Evolutionary conservation across 768 basidiomycete species (phyloP).

Genomic region (Pleurotus cornucopiae): DNA sequence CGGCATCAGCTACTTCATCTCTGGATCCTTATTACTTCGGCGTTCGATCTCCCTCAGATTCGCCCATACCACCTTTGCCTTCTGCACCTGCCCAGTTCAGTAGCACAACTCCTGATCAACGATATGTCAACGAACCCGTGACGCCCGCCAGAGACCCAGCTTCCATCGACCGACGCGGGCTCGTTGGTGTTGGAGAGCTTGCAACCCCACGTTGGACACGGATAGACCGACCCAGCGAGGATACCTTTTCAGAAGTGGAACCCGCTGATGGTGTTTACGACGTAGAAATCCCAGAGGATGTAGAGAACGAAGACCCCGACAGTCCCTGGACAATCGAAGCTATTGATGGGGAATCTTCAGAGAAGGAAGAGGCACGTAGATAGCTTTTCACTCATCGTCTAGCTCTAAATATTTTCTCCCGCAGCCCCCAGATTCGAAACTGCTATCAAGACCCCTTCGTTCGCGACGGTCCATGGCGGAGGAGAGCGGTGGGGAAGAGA

Average conservation of each 20-base stretch:
- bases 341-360: constrained; percentile 73
- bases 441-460: constrained; percentile 48
- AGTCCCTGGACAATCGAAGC: constrained; percentile 91
- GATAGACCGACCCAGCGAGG: constrained; percentile 36
- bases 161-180: constrained; percentile 76
- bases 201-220: constrained; percentile 92
- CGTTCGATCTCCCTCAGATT: constrained; percentile 61
- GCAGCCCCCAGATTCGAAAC: constrained; percentile 41
- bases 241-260: constrained; percentile 20
- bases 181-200: constrained; percentile 94
- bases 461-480: constrained; percentile 64
- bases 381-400: constrained; percentile 7
- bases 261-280: constrained; percentile 38
- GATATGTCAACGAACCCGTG: constrained; percentile 44
- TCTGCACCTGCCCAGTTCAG: constrained; percentile 35
- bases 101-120: constrained; percentile 57
- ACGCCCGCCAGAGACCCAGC: constrained; percentile 78
- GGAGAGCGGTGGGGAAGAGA: constrained; percentile 89
- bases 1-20: constrained; percentile 73
- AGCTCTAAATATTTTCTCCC: constrained; percentile 4
- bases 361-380: constrained; percentile 57
- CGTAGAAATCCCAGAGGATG: constrained; percentile 32
- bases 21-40: constrained; percentile 90
- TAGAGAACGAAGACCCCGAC: constrained; percentile 54
- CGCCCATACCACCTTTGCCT: constrained; percentile 53